Evolutionary conservation across 768 basidiomycete genomes (phyloP), one percentile per base, ranked within the genome.

Genomic region (Leccinellum luteum): DNA sequence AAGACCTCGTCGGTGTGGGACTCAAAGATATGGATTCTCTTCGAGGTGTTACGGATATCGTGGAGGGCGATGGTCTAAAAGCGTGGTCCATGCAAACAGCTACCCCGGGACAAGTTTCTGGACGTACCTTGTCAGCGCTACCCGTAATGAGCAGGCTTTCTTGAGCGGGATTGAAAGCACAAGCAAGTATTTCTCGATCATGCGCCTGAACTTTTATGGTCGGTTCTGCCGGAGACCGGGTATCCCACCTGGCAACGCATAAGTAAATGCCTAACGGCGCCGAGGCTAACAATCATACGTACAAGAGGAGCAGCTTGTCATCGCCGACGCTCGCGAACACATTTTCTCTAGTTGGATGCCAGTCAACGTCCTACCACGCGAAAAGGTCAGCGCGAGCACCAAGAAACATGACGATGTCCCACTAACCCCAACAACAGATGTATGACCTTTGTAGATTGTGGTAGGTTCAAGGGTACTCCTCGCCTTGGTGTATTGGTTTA

Each of bases 261-360:
- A 6, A 57, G 34, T 49, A 30, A 13, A 14, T 19, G 19, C n/a
- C 31, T 8, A 34, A 55, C 54, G 19, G 17, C 31, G n/a, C 30
- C 6, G 35, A n/a, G 53, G 38, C 6, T 2, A 6, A 43, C 17
- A 44, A 12, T 44, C 35, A 30, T 4, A 76, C 92, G 51, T 67
- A 98, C 94, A 98, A 80, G 80, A 97, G 86, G 52, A 99, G 81
- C 81, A 91, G 85, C 70, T 89, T 90, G 71, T 99, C 97, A 60
- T 99, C 97, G 19, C 95, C 94, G 31, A 96, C 97, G 63, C 95
- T 98, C 3, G 89, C 94, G 65, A 98, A 93, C 50, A 94, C 75
- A 65, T 87, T 85, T 58, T 93, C 92, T 66, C 88, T 79, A 4
- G 80, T 84, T 2, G 86, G 78, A 73, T 96, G 89, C 97, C 97